phyloP scores from a whole-genome alignment of 441 rosid genomes.

The Populus hybrid region DNA sequence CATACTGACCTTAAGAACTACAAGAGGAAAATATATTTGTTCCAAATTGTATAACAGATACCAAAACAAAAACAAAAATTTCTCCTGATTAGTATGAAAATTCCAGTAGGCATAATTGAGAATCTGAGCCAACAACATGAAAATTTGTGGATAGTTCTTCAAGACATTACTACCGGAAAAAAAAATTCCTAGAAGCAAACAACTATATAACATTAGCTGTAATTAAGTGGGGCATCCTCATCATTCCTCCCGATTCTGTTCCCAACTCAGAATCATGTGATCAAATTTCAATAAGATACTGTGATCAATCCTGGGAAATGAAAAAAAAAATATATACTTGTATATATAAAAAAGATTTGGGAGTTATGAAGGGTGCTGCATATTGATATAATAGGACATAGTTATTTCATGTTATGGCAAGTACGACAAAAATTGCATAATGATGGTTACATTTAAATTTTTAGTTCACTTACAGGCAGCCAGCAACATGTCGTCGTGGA shows the following conservation, averaged over 20 bases:
- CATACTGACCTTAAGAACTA: neutral
- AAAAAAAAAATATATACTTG: too few species aligned
- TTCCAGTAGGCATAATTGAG: neutral
- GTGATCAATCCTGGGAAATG: neutral
- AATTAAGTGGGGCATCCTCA: neutral
- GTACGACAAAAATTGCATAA: neutral
- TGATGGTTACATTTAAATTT: neutral
- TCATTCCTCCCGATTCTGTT: neutral
- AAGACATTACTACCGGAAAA: too few species aligned
- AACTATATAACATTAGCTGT: too few species aligned
- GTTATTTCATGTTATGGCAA: neutral
- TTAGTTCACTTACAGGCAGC: constrained; percentile 53
- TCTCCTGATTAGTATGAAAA: neutral
- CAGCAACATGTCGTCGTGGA: constrained; percentile 85
- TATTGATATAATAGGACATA: too few species aligned
- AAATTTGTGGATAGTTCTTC: neutral
- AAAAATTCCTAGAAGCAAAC: neutral
- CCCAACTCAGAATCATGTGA: neutral
- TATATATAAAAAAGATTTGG: too few species aligned
- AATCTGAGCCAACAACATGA: neutral
- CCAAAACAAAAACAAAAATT: neutral
- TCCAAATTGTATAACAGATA: neutral
- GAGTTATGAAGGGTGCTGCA: too few species aligned
- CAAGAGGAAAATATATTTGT: neutral
- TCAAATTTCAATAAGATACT: neutral